Evolutionary conservation across 1,284 basidiomycete species (phyloP), one percentile per base, ranked within the genome.

Genomic region (Malassezia cuniculi): DNA sequence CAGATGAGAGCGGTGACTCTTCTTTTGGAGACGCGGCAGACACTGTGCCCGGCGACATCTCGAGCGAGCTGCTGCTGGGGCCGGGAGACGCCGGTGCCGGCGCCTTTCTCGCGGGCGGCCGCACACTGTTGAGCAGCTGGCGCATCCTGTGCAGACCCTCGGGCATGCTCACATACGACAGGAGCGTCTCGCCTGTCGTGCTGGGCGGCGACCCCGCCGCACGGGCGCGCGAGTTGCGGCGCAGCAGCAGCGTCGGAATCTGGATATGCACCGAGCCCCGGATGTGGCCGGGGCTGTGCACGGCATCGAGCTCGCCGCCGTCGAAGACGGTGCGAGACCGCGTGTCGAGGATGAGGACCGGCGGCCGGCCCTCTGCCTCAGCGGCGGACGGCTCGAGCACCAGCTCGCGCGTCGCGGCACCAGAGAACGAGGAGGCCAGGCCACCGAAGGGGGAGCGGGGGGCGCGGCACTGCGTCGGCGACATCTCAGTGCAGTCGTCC

Each of bases 321-420:
- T 14, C 20, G 29, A 34, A 39, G n/a, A 31, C 34, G 17, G 36
- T 35, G n/a, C 34, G 10, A 1, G 37, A 33, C 6, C 42, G 42
- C 22, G 42, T 45, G 22, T 45, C 42, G n/a, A 45, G 26, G 9
- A 45, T 12, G 12, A 45, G 38, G 10, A 45, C 11, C 7, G 36
- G 42, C 31, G 22, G 10, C 1, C 22, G 22, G 22, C 22, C 22
- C 22, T 24, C 22, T 6, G 22, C 11, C 22, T 24, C 22, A 11
- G 22, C n/a, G n/a, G n/a, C n/a, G n/a, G n/a, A n/a, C n/a, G n/a
- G n/a, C n/a, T n/a, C n/a, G n/a, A n/a, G n/a, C n/a, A n/a, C n/a
- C n/a, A n/a, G n/a, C n/a, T n/a, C n/a, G n/a, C n/a, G n/a, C n/a
- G n/a, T n/a, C n/a, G n/a, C n/a, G n/a, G n/a, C n/a, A n/a, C n/a